These are phyloP conservation scores for Ceratocystis ficicola DNA, from an alignment of 2,329 filamentous ascomycete species.

Conservation along the genomic window DNA sequence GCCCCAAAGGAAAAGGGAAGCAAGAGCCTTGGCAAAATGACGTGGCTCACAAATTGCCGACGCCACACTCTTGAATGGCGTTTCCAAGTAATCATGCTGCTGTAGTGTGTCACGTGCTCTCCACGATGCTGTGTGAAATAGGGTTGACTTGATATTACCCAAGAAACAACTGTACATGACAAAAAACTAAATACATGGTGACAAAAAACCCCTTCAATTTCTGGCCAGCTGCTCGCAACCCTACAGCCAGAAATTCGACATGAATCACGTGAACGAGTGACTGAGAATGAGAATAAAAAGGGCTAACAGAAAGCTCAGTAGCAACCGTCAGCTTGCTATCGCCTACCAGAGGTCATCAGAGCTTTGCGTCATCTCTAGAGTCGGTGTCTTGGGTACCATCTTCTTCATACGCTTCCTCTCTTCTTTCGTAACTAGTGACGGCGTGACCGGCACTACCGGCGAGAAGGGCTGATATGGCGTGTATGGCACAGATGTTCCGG, in stretches of 20 bases:
- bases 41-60: neutral
- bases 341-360: conserved; percentile 52
- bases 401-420: conserved; percentile 59
- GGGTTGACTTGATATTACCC: neutral
- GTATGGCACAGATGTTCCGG: conserved; percentile 55
- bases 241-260: neutral
- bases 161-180: neutral
- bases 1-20: neutral
- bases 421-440: conserved; percentile 57
- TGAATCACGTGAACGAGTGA: conserved; percentile 2
- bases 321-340: neutral
- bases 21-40: neutral
- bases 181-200: neutral
- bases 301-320: neutral
- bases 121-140: neutral
- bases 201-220: neutral
- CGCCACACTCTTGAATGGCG: neutral
- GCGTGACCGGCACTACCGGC: conserved; percentile 62
- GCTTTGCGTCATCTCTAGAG: conserved; percentile 48
- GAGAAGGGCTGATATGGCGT: conserved; percentile 70
- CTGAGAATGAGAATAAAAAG: conserved; percentile 10
- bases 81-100: neutral
- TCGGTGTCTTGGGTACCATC: conserved; percentile 51
- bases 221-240: neutral
- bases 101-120: neutral